These are phyloP conservation scores for Glycyrrhiza uralensis DNA, from an alignment of 306 rosid genomes.

Conservation along the genomic window DNA sequence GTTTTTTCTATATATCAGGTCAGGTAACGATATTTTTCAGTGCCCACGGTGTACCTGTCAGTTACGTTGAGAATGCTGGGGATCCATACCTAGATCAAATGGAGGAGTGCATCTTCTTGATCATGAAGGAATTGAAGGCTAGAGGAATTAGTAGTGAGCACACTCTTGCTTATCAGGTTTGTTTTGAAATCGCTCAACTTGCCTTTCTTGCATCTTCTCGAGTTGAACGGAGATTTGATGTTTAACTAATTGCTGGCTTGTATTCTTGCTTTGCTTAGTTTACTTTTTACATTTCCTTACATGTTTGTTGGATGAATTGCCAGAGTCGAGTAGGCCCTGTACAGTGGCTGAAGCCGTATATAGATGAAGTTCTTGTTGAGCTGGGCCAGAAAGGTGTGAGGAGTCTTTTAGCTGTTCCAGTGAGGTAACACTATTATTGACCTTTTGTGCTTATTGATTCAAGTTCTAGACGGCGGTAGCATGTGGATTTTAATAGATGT, in stretches of 20 bases:
- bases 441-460: background rate
- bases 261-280: conserved; percentile 5
- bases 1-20: background rate
- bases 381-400: conserved; percentile 93
- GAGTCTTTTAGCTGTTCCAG: conserved; percentile 96
- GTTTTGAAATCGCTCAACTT: conserved; percentile 12
- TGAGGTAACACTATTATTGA: conserved; percentile 57
- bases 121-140: conserved; percentile 91
- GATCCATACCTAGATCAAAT: conserved; percentile 98
- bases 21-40: conserved; percentile 94
- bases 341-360: conserved; percentile 96
- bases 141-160: conserved; percentile 81
- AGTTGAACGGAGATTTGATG: background rate
- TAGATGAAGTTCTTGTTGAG: conserved; percentile 93
- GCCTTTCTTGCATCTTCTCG: conserved; percentile 1
- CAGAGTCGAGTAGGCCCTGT: conserved; percentile 99
- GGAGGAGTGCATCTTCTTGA: conserved; percentile 90
- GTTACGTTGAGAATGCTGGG: conserved; percentile 90
- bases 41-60: conserved; percentile 98
- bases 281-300: background rate
- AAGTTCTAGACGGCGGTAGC: conserved; percentile 30
- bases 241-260: background rate
- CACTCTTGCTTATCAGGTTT: conserved; percentile 96
- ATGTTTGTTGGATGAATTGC: conserved; percentile 28
- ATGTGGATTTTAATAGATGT: background rate